Percentiles rank a stretch among this genome's conserved stretches.
Conservation (phyloP, 306 rosid species). For the Cucurbita moschata region DNA sequence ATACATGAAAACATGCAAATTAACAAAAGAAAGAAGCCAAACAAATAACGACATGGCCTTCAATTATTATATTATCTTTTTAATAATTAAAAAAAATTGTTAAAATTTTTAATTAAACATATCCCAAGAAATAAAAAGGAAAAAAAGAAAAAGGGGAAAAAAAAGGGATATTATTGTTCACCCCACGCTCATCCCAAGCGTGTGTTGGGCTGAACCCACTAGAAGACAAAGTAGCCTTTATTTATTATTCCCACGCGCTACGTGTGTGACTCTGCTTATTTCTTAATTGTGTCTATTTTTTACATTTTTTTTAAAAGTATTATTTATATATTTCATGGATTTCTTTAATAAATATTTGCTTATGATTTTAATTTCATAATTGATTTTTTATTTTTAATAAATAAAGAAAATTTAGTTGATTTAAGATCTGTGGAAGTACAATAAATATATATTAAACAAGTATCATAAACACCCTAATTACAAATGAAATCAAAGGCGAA, state of each 20-base stretch:
- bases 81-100: background rate
- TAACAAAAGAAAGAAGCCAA: conserved; percentile 2
- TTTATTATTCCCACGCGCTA: background rate
- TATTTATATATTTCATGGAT: too few relatives aligned
- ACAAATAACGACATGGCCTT: background rate
- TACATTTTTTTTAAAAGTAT: too few relatives aligned
- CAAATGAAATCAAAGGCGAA: too few relatives aligned
- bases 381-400: background rate
- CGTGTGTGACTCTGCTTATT: background rate
- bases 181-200: conserved; percentile 4
- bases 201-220: conserved; percentile 1
- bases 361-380: background rate
- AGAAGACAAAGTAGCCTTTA: conserved; percentile 1
- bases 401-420: too few relatives aligned
- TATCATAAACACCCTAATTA: too few relatives aligned
- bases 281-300: too few relatives aligned
- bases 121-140: background rate
- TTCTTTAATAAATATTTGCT: background rate
- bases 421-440: too few relatives aligned
- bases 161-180: background rate
- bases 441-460: too few relatives aligned
- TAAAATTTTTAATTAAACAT: background rate
- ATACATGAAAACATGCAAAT: background rate
- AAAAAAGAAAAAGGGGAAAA: background rate
- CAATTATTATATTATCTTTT: background rate